These are phyloP conservation scores for Papilionanthe hybrid DNA, from an alignment of 116 monocot genomes.

Conservation along the genomic window DNA sequence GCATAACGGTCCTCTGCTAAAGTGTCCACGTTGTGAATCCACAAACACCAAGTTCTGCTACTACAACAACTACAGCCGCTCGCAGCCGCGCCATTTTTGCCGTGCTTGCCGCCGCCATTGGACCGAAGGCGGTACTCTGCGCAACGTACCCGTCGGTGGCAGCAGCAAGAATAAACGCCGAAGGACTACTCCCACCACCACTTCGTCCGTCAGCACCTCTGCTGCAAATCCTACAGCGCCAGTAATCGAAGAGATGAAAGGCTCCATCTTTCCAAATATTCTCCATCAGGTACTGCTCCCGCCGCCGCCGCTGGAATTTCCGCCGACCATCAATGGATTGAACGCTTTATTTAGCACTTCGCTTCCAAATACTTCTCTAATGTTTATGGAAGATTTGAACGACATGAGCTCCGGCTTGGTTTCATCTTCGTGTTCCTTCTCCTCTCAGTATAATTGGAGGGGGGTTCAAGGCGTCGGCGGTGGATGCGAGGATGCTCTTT, in stretches of 20 bases:
- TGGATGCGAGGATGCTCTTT: background rate
- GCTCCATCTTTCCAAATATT: background rate
- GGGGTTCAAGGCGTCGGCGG: background rate
- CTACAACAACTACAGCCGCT: conserved; percentile 42
- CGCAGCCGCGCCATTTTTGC: conserved; percentile 19
- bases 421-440: background rate
- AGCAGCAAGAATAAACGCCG: conserved; percentile 4
- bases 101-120: conserved; percentile 14
- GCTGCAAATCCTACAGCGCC: background rate
- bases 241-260: background rate
- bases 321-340: background rate
- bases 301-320: background rate
- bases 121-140: conserved; percentile 21
- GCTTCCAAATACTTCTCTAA: background rate
- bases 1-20: background rate
- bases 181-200: background rate
- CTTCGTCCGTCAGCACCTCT: background rate
- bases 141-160: conserved; percentile 16
- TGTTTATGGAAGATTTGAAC: background rate
- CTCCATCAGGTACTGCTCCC: background rate
- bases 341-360: background rate
- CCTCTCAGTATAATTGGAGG: background rate
- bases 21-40: conserved; percentile 12
- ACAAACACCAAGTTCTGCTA: conserved; percentile 45
- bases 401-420: background rate